Base-by-base conservation (phyloP, 2,329 filamentous ascomycete species). In the Trichoderma sp. region DNA sequence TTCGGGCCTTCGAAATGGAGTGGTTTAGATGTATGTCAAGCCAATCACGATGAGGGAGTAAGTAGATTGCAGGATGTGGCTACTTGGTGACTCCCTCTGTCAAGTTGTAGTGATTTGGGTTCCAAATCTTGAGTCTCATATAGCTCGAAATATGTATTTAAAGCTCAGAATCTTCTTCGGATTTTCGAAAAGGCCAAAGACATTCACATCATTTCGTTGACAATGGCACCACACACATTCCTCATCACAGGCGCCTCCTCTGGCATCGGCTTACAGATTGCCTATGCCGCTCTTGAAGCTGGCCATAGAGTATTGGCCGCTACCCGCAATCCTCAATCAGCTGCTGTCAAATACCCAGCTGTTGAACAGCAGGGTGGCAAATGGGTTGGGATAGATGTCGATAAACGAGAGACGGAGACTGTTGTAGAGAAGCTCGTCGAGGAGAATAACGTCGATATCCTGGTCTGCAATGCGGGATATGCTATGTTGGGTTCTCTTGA, bases 181-280 rank as follows among this genome's bases (percentile, higher is more conserved):
- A 14, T 51, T 30, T 21, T 21, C 12, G 43, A 15, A 18, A 58
- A 9, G 26, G 12, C 3, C 5, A 12, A 58, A 43, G n/a, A 32
- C 14, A 26, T 56, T 12, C 18, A 39, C 14, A 15, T 39, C 36
- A 39, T 1, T 15, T 39, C 36, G 2, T 39, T 8, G 14, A 39
- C 36, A 39, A 39, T 39, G 36, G 36, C 15, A 39, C 36, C 15
- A 18, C 68, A 71, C 47, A 71, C 60, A 9, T 64, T 71, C 15
- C 60, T 71, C 30, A 30, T 56, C 15, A 64, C 58, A 5, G 68
- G 68, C 1, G 68, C 68, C 15, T 62, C 68, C 6, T 64, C 68
- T 24, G 68, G 68, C 21, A 53, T 71, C 15, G 68, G 68, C 58
- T 28, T 71, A 18, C 36, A 39, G 36, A 39, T 39, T 39, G 36